These are phyloP conservation scores for Chondrostereum purpureum DNA, from an alignment of 1,284 basidiomycete genomes.

Conservation along the genomic window DNA sequence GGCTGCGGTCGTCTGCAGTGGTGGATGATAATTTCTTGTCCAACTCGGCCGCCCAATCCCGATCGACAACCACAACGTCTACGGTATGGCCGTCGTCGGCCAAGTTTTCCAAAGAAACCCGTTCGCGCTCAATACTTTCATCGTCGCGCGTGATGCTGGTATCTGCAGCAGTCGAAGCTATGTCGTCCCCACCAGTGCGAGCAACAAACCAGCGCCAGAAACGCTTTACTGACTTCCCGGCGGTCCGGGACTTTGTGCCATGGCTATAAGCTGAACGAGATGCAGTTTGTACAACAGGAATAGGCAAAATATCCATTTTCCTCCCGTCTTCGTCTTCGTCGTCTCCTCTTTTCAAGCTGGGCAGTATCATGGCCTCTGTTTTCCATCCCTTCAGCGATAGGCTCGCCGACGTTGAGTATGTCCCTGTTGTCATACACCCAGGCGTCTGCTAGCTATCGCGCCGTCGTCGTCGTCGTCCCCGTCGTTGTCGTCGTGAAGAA, in stretches of 20 bases:
- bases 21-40: constrained; percentile 42
- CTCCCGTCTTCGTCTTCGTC: no score
- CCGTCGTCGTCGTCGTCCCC: no score
- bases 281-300: no score
- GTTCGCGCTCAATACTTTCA: neutral
- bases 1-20: constrained; percentile 42
- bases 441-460: no score
- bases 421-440: neutral
- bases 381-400: neutral
- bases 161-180: neutral
- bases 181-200: neutral
- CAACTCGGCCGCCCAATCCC: constrained; percentile 53
- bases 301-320: no score
- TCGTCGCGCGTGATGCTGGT: neutral
- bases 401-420: neutral
- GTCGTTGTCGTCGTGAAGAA: no score
- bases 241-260: neutral
- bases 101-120: neutral
- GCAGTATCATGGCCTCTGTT: no score
- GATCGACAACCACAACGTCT: constrained; percentile 68
- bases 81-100: constrained; percentile 27
- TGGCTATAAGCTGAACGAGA: no score
- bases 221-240: neutral
- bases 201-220: neutral
- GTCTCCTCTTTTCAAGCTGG: no score